A percentile compares a stretch with the other conserved stretches of the same genome.
Evolutionary conservation across 371 early-diverging fungal genomes (phyloP).

Genomic region (Synchytrium microbalum): DNA sequence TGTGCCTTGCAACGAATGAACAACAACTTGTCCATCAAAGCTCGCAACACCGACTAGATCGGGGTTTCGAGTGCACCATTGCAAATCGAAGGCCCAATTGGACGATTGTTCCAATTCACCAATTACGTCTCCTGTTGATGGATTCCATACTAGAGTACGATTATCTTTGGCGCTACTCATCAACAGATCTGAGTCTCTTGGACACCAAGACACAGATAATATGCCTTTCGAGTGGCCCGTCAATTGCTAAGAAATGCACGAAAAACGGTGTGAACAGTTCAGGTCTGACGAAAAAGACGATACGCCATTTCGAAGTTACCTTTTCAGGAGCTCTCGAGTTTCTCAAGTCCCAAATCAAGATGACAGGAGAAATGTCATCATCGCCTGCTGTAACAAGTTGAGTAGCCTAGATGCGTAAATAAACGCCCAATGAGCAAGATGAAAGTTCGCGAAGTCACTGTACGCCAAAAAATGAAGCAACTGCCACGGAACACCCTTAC

Average conservation of each 20-base stretch:
- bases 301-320: constrained; percentile 26
- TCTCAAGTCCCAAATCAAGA: constrained; percentile 89
- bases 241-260: constrained; percentile 20
- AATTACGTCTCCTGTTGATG: constrained; percentile 22
- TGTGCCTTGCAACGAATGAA: constrained; percentile 68
- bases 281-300: not conserved
- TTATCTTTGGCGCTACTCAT: constrained; percentile 88
- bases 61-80: constrained; percentile 89
- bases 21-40: constrained; percentile 77
- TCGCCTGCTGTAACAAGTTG: constrained; percentile 86
- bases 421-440: not conserved
- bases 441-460: no score
- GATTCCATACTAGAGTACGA: constrained; percentile 86
- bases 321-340: constrained; percentile 85
- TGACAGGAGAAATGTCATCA: constrained; percentile 79
- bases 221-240: constrained; percentile 81
- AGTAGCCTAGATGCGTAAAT: constrained; percentile 54
- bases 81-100: constrained; percentile 89
- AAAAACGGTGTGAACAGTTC: not conserved
- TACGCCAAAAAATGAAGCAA: not conserved
- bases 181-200: constrained; percentile 80
- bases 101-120: constrained; percentile 57
- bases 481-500: constrained; percentile 36
- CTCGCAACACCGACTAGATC: constrained; percentile 76
- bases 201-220: constrained; percentile 86